Evolutionary conservation across 129 eudicot genomes (phyloP), one percentile per base, ranked within the genome.

Genomic region (Pittosporum tobira): DNA sequence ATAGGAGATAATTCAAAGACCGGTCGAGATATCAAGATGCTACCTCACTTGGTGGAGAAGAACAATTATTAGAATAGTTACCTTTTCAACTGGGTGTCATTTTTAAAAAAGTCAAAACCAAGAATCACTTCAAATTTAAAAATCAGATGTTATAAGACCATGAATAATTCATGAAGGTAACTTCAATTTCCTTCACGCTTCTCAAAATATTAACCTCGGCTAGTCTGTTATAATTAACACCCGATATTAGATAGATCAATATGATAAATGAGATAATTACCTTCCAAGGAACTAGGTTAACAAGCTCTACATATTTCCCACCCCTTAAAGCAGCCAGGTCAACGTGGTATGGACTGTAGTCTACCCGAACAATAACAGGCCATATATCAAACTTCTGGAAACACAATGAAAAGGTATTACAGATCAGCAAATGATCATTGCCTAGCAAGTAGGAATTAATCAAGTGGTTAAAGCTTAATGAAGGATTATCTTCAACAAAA

Each of bases 281-380:
- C 99, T 87, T 91, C 99, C 99, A 91, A 10, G 91, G 90, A 66
- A 81, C 87, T 15, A 87, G 81, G 73, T 91, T 91, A 42, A 87
- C 96, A 74, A 91, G 94, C 64, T 91, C 96, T 71, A 83, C 99
- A 68, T 81, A 91, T 72, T 84, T 91, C 63, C 99, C 96, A 31
- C 85, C 87, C 64, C 99, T 81, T 71, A 91, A 59, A 46, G 96
- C 96, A 49, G 85, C 84, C 37, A 91, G 76, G 75, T 91, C 99
- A 71, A 91, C 90, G 54, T 61, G 94, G 75, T 78, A 71, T 53
- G 99, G 96, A 59, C 75, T 75, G 77, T 91, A 91, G 73, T 91
- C 99, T 53, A 91, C 90, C 56, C 96, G 90, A 63, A 87, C 28
- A 36, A 73, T 59, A 30, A 83, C 66, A 25, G 96, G 88, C 67